Conservation (phyloP, 345 rosid species). For the Abelmoschus esculentus region DNA sequence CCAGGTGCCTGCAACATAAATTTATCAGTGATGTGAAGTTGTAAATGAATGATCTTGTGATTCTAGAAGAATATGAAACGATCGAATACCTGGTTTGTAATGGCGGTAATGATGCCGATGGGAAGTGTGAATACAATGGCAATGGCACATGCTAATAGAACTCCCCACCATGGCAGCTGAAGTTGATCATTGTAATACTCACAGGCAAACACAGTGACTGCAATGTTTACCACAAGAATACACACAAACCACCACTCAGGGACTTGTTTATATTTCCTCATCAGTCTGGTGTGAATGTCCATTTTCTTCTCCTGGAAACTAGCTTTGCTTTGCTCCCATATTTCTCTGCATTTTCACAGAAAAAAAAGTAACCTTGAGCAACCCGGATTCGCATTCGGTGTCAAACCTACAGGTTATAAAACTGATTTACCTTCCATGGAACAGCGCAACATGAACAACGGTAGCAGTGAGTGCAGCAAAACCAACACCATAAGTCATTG, state of each 20-base stretch:
- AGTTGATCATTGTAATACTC: conserved; percentile 84
- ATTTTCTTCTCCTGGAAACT: conserved; percentile 55
- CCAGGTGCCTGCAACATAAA: conserved; percentile 62
- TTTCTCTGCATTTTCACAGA: conserved; percentile 43
- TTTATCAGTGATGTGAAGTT: no score
- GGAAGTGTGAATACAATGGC: conserved; percentile 91
- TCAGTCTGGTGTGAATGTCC: conserved; percentile 70
- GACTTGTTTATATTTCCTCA: conserved; percentile 73
- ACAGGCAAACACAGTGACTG: conserved; percentile 63
- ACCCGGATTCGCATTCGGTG: not conserved
- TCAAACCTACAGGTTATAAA: not conserved
- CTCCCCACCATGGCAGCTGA: conserved; percentile 99
- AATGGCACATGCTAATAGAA: conserved; percentile 67
- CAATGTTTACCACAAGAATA: conserved; percentile 58
- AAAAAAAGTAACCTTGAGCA: not conserved
- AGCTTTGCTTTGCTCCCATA: conserved; percentile 77
- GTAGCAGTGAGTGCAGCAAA: conserved; percentile 90
- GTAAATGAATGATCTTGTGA: not conserved
- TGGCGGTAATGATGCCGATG: conserved; percentile 88
- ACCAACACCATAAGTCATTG: conserved; percentile 80
- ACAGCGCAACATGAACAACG: conserved; percentile 65
- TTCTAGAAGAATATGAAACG: not conserved
- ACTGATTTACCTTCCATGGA: conserved; percentile 70
- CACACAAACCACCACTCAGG: conserved; percentile 93
- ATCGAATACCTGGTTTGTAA: conserved; percentile 72